phyloP scores from a whole-genome alignment of 495 filamentous ascomycete genomes.

The Astrothelium macrocarpum region DNA sequence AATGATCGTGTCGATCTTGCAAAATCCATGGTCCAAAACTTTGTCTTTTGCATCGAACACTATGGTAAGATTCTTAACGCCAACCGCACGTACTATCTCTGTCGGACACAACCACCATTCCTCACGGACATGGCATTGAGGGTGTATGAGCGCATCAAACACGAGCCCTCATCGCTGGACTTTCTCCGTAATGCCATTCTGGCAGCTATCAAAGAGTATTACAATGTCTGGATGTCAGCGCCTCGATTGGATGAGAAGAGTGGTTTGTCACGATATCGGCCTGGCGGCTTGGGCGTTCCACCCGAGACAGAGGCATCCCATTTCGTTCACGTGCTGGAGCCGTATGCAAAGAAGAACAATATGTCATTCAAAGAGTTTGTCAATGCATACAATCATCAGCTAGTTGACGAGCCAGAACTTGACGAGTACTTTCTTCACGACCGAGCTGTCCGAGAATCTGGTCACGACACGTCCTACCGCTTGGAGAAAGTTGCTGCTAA shows the following conservation, averaged over 20 bases:
- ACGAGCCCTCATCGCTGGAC: constrained; percentile 62
- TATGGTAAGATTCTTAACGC: constrained; percentile 98
- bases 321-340: constrained; percentile 76
- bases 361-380: constrained; percentile 78
- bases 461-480: constrained; percentile 91
- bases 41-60: constrained; percentile 95
- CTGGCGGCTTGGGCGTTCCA: constrained; percentile 81
- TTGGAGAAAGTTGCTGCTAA: constrained; percentile 80
- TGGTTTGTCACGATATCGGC: constrained; percentile 83
- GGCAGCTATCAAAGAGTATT: constrained; percentile 94
- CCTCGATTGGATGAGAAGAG: constrained; percentile 71
- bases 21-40: constrained; percentile 89
- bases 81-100: constrained; percentile 89
- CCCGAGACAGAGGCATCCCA: constrained; percentile 88
- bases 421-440: constrained; percentile 96
- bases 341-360: constrained; percentile 75
- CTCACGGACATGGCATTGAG: constrained; percentile 93
- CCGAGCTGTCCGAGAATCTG: constrained; percentile 88
- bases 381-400: constrained; percentile 66
- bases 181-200: constrained; percentile 70
- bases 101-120: constrained; percentile 89
- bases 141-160: constrained; percentile 78
- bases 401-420: constrained; percentile 74
- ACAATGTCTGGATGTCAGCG: constrained; percentile 75
- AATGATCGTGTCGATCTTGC: constrained; percentile 74